A percentile compares a stretch with the other conserved stretches of the same genome.
phyloP scores from a whole-genome alignment of 208 protist genomes.

The Endotrypanum monterogeii region DNA sequence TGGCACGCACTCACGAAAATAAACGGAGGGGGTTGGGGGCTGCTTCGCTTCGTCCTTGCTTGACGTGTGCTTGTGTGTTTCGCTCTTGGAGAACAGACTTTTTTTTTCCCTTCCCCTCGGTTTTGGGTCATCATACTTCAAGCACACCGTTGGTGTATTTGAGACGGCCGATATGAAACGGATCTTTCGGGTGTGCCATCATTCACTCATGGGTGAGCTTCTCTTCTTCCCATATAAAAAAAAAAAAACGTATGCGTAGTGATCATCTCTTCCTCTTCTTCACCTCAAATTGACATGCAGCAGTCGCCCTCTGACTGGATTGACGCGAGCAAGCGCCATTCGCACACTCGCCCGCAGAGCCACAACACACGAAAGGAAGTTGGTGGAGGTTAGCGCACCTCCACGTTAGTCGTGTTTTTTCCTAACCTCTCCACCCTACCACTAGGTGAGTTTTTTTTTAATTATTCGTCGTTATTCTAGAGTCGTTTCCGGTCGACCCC shows the following conservation, averaged over 20 bases:
- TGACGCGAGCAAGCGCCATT: not conserved
- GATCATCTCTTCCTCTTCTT: not conserved
- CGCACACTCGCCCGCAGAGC: not conserved
- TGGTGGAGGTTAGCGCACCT: not conserved
- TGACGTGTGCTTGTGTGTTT: not conserved
- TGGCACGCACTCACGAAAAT: not conserved
- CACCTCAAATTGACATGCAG: not conserved
- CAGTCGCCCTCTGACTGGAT: not conserved
- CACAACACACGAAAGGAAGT: too few species aligned
- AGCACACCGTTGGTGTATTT: too few species aligned
- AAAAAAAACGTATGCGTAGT: too few species aligned
- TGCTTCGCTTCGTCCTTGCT: not conserved
- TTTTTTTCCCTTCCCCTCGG: not conserved
- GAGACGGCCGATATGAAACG: not conserved
- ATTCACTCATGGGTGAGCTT: not conserved
- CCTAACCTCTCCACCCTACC: not conserved
- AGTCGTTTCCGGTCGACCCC: constrained; percentile 10
- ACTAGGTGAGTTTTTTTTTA: not conserved
- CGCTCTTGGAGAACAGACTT: not conserved
- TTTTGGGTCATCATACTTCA: not conserved
- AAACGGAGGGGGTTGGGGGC: too few species aligned
- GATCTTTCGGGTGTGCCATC: not conserved
- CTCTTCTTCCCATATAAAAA: not conserved
- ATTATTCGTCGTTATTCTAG: not conserved
- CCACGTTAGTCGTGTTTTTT: not conserved